These are phyloP conservation scores for Albatrellus sp. DNA, from an alignment of 1,284 basidiomycete genomes.

Conservation along the genomic window DNA sequence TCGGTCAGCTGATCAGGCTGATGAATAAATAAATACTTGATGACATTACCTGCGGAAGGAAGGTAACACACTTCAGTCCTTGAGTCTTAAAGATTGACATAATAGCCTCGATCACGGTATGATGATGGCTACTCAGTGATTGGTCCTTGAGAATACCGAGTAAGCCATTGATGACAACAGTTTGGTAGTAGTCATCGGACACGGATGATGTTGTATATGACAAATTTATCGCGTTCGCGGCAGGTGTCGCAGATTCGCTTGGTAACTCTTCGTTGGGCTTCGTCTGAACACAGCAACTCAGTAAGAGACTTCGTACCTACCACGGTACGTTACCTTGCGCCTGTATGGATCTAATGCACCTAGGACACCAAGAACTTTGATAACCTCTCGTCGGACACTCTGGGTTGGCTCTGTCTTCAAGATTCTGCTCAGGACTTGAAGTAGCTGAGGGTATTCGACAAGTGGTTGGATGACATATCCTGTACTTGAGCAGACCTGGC, in stretches of 20 bases:
- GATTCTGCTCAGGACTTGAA: conserved; percentile 82
- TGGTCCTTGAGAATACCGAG: conserved; percentile 86
- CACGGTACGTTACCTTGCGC: conserved; percentile 53
- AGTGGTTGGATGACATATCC: conserved; percentile 91
- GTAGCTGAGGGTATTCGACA: conserved; percentile 81
- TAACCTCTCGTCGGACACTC: conserved; percentile 76
- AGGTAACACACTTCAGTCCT: conserved; percentile 91
- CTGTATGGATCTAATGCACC: conserved; percentile 97
- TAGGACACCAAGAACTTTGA: conserved; percentile 91
- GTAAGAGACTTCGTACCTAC: not conserved
- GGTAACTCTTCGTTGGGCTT: conserved; percentile 68
- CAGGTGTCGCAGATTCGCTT: conserved; percentile 54
- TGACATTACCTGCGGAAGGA: conserved; percentile 74
- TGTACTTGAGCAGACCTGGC: conserved; percentile 92
- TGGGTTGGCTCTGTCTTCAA: conserved; percentile 75
- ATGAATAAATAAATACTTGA: not conserved
- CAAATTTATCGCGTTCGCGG: conserved; percentile 47
- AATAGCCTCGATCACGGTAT: conserved; percentile 94
- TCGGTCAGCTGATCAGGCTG: conserved; percentile 5
- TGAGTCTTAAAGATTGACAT: conserved; percentile 99
- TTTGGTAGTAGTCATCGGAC: conserved; percentile 95
- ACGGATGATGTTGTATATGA: conserved; percentile 37
- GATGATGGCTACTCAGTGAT: conserved; percentile 75
- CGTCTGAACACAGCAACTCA: conserved; percentile 27
- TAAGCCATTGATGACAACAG: conserved; percentile 86